Base-by-base conservation (phyloP, 192 early-diverging fungal genomes). In the Linderina pennispora region DNA sequence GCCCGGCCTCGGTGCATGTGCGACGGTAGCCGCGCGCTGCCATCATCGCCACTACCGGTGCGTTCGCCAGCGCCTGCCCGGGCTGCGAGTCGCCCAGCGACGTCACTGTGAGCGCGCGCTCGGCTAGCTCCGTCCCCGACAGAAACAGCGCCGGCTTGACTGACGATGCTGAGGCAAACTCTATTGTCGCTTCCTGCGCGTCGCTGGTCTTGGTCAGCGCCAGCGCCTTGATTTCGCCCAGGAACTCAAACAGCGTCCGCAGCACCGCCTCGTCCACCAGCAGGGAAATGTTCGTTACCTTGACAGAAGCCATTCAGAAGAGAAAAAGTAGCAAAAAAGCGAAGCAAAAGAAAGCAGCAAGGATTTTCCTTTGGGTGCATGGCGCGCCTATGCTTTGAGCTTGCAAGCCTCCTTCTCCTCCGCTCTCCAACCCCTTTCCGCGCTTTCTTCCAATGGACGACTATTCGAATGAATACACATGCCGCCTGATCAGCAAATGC, bases 221-320 rank as follows among this genome's bases (percentile, higher is more conserved):
- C 0, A 86, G 20, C 1, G 52, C 48, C 19, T 13, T 45, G 31
- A 88, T 54, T 3, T 58, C 43, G 18, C 85, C 85, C 5, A 89
- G 40, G 45, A 74, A 76, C 35, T 54, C 58, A 53, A 89, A 86
- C 20, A 89, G 55, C 18, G 62, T 40, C 10, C 50, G 44, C 22
- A 89, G 45, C 1, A 85, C 75, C 13, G 58, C 57, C 40, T 69
- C 62, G 37, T 60, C 70, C 20, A 85, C 85, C 17, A 78, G 64
- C 3, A 68, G 32, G 8, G 82, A 83, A 17, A 89, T 67, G 45
- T 87, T 86, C 20, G 82, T 48, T 13, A 83, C 85, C 71, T 83
- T 58, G 26, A 59, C 38, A 23, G 40, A 34, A 32, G 6, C 13
- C 28, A 16, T 15, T 3, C 18, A 18, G 18, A 3, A 40, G 18